A percentile compares a stretch with the other conserved stretches of the same genome.
Conservation (phyloP, 257 asterid genomes). For the Petunia axillaris region DNA sequence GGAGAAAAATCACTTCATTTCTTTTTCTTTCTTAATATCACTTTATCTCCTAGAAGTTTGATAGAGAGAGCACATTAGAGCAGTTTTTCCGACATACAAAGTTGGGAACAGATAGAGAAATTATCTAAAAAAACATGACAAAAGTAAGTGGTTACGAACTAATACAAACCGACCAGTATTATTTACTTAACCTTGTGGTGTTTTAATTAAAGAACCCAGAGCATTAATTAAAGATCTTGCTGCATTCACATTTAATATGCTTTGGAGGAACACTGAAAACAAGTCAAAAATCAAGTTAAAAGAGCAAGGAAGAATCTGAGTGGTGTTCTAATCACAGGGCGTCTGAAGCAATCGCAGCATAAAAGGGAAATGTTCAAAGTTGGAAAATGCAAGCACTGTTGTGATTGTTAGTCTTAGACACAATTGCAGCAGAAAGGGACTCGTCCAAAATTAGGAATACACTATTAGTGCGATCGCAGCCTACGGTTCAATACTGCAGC, state of each 20-base stretch:
- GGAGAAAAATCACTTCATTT: not conserved
- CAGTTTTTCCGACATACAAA: not conserved
- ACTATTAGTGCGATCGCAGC: not conserved
- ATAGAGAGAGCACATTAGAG: not conserved
- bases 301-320: not conserved
- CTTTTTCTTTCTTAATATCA: not conserved
- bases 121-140: not conserved
- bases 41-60: conserved; percentile 11
- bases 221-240: not conserved
- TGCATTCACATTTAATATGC: not conserved
- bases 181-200: conserved; percentile 1
- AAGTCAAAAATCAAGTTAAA: not conserved
- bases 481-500: not conserved
- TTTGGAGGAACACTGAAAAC: not conserved
- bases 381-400: not conserved
- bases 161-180: not conserved
- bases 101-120: conserved; percentile 4
- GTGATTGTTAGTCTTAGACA: not conserved
- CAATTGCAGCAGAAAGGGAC: not conserved
- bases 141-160: not conserved
- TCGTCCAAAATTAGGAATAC: not conserved
- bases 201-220: not conserved
- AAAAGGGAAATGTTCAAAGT: not conserved
- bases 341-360: not conserved
- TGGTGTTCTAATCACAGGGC: not conserved